Evolutionary conservation across 1,284 basidiomycete species (phyloP).

Genomic region (Cryptococcus maquisensis): DNA sequence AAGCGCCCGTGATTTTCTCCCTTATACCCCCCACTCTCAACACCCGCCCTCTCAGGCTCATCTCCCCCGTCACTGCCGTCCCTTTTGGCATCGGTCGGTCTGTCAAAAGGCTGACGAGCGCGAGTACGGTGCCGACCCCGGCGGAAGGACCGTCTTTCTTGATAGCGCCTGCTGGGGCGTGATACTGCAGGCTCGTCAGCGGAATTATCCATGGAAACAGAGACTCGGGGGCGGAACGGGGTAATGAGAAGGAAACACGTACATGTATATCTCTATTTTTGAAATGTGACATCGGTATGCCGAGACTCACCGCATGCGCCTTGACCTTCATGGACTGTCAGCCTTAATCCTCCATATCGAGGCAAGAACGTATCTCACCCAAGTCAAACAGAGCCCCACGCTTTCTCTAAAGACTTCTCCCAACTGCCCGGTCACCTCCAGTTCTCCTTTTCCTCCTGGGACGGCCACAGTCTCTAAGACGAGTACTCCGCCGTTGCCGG

Average conservation of each 20-base stretch:
- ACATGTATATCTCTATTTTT: constrained; percentile 67
- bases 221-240: neutral
- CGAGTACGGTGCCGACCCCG: constrained; percentile 82
- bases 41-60: constrained; percentile 85
- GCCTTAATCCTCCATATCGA: neutral
- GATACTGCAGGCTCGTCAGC: constrained; percentile 59
- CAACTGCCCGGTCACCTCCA: constrained; percentile 72
- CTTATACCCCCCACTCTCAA: constrained; percentile 77
- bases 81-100: constrained; percentile 72
- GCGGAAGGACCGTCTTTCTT: constrained; percentile 96
- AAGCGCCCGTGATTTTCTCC: constrained; percentile 89
- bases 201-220: neutral
- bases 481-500: constrained; percentile 79
- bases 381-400: constrained; percentile 73
- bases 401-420: constrained; percentile 94
- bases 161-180: constrained; percentile 90
- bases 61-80: constrained; percentile 90
- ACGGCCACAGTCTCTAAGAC: constrained; percentile 50
- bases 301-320: constrained; percentile 74
- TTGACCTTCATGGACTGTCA: constrained; percentile 55
- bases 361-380: constrained; percentile 9
- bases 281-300: constrained; percentile 58
- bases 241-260: constrained; percentile 12
- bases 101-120: constrained; percentile 82
- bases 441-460: constrained; percentile 34